Evolutionary conservation across 306 rosid genomes (phyloP).

Genomic region (Hippophae rhamnoides): DNA sequence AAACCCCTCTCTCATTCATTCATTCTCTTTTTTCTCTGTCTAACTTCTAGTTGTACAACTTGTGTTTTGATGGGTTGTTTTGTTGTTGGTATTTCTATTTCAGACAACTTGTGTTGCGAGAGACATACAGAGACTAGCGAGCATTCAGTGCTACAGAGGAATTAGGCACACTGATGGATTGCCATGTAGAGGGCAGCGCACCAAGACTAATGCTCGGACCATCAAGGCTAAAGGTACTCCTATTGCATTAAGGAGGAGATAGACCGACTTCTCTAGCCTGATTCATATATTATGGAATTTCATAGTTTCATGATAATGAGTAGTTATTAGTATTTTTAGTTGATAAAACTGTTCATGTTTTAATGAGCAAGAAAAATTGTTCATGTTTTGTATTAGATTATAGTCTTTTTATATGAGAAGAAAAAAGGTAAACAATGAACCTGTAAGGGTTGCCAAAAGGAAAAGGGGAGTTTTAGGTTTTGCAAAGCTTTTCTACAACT

Average conservation of each 20-base stretch:
- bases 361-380: too few relatives aligned
- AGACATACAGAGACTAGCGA: slow-evolving; percentile 15
- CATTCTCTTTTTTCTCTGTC: neutral
- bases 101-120: slow-evolving; percentile 12
- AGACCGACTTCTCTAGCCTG: neutral
- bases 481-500: too few relatives aligned
- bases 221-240: slow-evolving; percentile 1
- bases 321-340: neutral
- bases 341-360: neutral
- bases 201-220: slow-evolving; percentile 27
- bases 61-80: neutral
- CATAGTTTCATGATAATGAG: neutral
- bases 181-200: slow-evolving; percentile 28
- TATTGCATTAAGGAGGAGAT: neutral
- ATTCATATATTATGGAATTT: neutral
- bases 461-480: too few relatives aligned
- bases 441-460: too few relatives aligned
- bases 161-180: slow-evolving; percentile 19
- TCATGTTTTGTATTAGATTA: too few relatives aligned
- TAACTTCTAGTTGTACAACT: neutral
- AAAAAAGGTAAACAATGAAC: too few relatives aligned
- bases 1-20: slow-evolving; percentile 1
- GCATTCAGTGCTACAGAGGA: slow-evolving; percentile 20
- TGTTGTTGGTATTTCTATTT: neutral
- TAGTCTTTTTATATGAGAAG: too few relatives aligned